Evolutionary conservation across 2,329 filamentous ascomycete genomes (phyloP), one percentile per base, ranked within the genome.

Genomic region (Exophiala sp.): DNA sequence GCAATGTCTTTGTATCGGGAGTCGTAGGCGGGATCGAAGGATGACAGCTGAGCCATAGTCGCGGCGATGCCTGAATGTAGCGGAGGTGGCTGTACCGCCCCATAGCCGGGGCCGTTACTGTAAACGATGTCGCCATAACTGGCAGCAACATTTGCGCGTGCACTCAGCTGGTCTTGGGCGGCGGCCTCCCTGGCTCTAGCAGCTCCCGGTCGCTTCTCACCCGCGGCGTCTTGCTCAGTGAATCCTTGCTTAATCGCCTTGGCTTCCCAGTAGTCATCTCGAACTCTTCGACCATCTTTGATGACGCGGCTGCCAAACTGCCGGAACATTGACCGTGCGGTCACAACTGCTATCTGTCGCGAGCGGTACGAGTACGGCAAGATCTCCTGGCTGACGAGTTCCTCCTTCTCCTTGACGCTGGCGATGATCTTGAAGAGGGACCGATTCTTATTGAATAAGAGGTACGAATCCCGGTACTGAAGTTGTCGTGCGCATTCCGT

Each of bases 231-330:
- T 59, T 95, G 91, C 70, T 99, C 94, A 1, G 94, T 99, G 68
- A 99, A 99, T 9, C 94, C 94, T 72, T 99, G 94, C 73, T 97
- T 99, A 44, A 88, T 82, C 6, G 94, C 94, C 73, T 97, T 97
- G 67, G 87, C 89, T 72, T 97, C 94, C 94, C 94, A 99, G 72
- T 99, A 99, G 69, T 99, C 94, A 72, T 99, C 94, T 46, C 94
- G 86, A 39, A 99, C 94, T 54, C 94, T 81, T 59, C 92, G 83
- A 33, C 94, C 94, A 65, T 91, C 89, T 34, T 88, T 84, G 60
- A 99, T 94, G 48, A 99, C 87, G 59, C 94, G 83, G 71, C 91
- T 96, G 45, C 94, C 94, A 71, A 99, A 99, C 70, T 99, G 94
- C 40, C 94, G 86, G 72, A 97, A 99, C 94, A 99, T 99, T 64